phyloP scores from a whole-genome alignment of 2,329 filamentous ascomycete genomes.

The Trichothecium roseum region DNA sequence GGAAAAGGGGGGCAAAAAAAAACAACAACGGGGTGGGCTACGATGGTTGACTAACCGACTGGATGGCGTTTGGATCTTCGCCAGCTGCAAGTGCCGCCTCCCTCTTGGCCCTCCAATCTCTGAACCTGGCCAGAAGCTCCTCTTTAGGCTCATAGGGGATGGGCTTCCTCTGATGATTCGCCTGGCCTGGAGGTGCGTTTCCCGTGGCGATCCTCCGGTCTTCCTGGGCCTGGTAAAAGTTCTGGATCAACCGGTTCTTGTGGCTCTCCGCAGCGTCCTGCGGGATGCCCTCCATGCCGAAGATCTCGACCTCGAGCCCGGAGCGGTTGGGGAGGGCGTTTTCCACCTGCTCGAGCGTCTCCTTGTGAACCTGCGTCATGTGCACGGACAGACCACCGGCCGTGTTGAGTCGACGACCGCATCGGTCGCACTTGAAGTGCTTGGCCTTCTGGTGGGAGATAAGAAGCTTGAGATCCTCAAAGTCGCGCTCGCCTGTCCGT shows the following conservation, averaged over 20 bases:
- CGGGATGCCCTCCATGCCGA: slow-evolving; percentile 95
- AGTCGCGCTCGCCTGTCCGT: slow-evolving; percentile 73
- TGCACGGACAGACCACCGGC: slow-evolving; percentile 93
- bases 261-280: slow-evolving; percentile 75
- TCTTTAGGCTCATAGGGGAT: slow-evolving; percentile 63
- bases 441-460: slow-evolving; percentile 99
- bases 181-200: slow-evolving; percentile 63
- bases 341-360: slow-evolving; percentile 75
- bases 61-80: slow-evolving; percentile 1
- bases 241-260: slow-evolving; percentile 74
- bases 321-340: slow-evolving; percentile 84
- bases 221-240: slow-evolving; percentile 76
- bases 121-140: slow-evolving; percentile 71
- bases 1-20: no score
- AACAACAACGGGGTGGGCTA: no score
- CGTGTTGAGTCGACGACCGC: slow-evolving; percentile 79
- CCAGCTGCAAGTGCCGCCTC: slow-evolving; percentile 25
- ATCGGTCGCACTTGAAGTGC: slow-evolving; percentile 95
- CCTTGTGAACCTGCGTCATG: slow-evolving; percentile 98
- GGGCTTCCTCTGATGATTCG: slow-evolving; percentile 60
- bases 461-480: slow-evolving; percentile 92
- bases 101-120: slow-evolving; percentile 55
- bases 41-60: no score
- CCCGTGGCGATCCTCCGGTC: slow-evolving; percentile 75
- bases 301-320: slow-evolving; percentile 86